Evolutionary conservation across 2,329 filamentous ascomycete genomes (phyloP), one percentile per base, ranked within the genome.

Genomic region (Ampelomyces quisqualis): DNA sequence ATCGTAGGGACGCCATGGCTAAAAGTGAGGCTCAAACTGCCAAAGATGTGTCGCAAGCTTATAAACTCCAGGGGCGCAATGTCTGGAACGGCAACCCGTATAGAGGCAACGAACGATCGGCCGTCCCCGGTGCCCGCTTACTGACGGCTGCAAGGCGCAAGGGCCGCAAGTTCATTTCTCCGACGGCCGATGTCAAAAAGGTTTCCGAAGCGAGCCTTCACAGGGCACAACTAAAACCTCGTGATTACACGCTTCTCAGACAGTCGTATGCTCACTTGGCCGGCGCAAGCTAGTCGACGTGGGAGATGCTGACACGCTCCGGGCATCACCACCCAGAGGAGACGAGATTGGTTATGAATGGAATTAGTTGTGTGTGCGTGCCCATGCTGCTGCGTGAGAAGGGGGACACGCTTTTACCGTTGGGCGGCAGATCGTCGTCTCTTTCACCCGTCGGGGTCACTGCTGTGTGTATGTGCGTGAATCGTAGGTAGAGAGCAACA

Each of bases 151-250:
- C 38, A 27, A 28, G 38, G 37, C 42, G 41, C 28, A 22, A 14
- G 19, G 23, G 23, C 24, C 35, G 24, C n/a, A n/a, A n/a, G n/a
- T n/a, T n/a, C n/a, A 37, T 43, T 55, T 55, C 34, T 48, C 57
- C 49, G 49, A 51, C 52, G 57, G 49, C 40, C 45, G 52, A 50
- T 23, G 33, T 18, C 19, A 24, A 24, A 24, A 24, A 14, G 32
- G 54, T 50, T 47, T 42, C 49, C 40, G 45, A 24, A 42, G 47
- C 48, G 34, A 32, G 24, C 14, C 34, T 30, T 42, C 67, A 67
- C 72, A 78, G 76, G 71, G 80, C 70, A 78, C 82, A 88, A 88
- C 84, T 88, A 88, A 81, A 80, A 79, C 83, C 84, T 82, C 68
- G 76, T 85, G 85, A 90, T 79, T 85, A 86, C 82, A 75, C 74